Conservation (phyloP, 2,329 filamentous ascomycete species). For the Verticillium nonalfalfae region DNA sequence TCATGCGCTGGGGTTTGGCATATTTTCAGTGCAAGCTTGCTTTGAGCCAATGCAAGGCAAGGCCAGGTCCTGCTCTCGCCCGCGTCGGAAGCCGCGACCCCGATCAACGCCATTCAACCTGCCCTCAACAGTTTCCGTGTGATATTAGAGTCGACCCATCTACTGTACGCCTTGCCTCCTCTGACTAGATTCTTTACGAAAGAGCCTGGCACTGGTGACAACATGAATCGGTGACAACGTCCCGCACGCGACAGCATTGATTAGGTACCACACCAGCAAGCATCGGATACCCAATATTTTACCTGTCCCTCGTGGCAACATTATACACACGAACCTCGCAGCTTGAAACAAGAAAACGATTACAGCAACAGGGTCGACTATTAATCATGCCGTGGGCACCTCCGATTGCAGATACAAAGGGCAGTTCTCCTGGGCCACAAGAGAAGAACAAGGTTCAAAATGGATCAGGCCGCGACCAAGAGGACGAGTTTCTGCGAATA, state of each 20-base stretch:
- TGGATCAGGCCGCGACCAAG: background rate
- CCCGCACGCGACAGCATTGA: background rate
- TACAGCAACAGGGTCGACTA: background rate
- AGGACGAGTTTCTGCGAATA: constrained; percentile 14
- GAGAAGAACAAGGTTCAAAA: background rate
- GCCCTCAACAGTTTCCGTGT: background rate
- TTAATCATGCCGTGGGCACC: background rate
- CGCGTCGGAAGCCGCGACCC: background rate
- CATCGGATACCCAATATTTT: background rate
- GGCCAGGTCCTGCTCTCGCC: background rate
- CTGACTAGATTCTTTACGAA: background rate
- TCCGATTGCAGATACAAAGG: background rate
- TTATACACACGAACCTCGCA: no score
- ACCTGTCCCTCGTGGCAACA: background rate
- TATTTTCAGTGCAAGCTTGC: background rate
- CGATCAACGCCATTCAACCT: background rate
- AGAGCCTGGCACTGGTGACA: background rate
- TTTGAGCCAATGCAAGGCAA: background rate
- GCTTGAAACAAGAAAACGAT: no score
- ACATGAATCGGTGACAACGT: background rate
- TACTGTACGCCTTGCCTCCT: background rate
- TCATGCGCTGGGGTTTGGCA: background rate
- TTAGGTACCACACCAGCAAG: background rate
- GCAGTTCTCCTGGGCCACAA: background rate
- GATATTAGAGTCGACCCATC: background rate